phyloP scores from a whole-genome alignment of 2,329 filamentous ascomycete species.

The Fusarium devonianum region DNA sequence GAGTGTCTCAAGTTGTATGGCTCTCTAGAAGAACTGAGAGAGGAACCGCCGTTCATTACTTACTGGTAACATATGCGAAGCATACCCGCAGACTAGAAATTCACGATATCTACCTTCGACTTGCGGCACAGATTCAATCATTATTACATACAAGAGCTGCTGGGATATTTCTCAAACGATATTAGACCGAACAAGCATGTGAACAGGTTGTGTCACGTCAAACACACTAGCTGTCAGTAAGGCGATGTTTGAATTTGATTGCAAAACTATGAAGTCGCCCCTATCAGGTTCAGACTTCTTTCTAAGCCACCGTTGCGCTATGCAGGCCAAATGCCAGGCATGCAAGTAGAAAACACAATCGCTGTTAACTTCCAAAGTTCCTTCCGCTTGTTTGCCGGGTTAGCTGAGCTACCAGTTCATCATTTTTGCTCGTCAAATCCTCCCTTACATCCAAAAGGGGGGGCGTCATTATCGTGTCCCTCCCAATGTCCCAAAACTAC shows the following conservation, averaged over 20 bases:
- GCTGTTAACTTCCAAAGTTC: slow-evolving; percentile 19
- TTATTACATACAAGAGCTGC: too few species aligned
- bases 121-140: too few species aligned
- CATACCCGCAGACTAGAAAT: neutral
- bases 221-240: neutral
- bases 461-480: slow-evolving; percentile 14
- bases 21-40: neutral
- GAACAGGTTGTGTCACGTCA: neutral
- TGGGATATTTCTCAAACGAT: too few species aligned
- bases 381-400: slow-evolving; percentile 17
- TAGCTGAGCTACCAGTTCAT: slow-evolving; percentile 8
- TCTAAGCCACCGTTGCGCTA: slow-evolving; percentile 14
- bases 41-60: slow-evolving; percentile 6
- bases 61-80: neutral
- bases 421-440: slow-evolving; percentile 25
- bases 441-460: slow-evolving; percentile 29
- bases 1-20: neutral
- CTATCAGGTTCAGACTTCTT: slow-evolving; percentile 20
- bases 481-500: slow-evolving; percentile 23
- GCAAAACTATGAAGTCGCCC: neutral
- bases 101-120: neutral
- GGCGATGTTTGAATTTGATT: neutral
- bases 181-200: too few species aligned
- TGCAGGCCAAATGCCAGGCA: slow-evolving; percentile 6
- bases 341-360: slow-evolving; percentile 24